Evolutionary conservation across 768 basidiomycete species (phyloP).

Genomic region (Gautieria morchelliformis): DNA sequence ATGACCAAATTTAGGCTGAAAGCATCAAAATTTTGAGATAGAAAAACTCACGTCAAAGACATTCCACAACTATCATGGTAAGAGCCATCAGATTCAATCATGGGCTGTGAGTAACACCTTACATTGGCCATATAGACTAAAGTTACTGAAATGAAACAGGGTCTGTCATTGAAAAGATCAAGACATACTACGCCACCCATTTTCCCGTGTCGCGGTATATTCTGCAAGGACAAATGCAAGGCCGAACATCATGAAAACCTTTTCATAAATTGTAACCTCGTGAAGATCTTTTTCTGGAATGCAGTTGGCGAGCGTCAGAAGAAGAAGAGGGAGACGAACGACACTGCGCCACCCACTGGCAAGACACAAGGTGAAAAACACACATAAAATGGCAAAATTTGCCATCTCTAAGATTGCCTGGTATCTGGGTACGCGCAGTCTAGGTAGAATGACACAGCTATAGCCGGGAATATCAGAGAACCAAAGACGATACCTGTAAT

Average conservation of each 20-base stretch:
- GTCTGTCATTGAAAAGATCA: not conserved
- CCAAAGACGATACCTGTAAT: conserved; percentile 51
- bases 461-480: not conserved
- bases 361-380: conserved; percentile 67
- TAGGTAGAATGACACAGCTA: conserved; percentile 15
- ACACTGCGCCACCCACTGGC: conserved; percentile 42
- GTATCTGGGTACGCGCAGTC: conserved; percentile 77
- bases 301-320: not conserved
- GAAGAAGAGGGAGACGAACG: not conserved
- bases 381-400: conserved; percentile 59
- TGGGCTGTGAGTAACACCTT: conserved; percentile 9
- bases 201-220: conserved; percentile 78
- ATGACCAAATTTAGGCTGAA: not conserved
- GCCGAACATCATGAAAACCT: conserved; percentile 65
- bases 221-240: conserved; percentile 76
- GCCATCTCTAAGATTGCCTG: conserved; percentile 68
- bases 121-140: conserved; percentile 81
- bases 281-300: conserved; percentile 16
- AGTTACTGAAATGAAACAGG: not conserved
- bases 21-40: conserved; percentile 14
- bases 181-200: conserved; percentile 76
- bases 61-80: conserved; percentile 67
- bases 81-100: not conserved
- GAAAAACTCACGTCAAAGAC: conserved; percentile 47
- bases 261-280: conserved; percentile 51